These are phyloP conservation scores for Pinguiococcus pyrenoidosus DNA, from an alignment of 108 stramenopile species.

Conservation along the genomic window DNA sequence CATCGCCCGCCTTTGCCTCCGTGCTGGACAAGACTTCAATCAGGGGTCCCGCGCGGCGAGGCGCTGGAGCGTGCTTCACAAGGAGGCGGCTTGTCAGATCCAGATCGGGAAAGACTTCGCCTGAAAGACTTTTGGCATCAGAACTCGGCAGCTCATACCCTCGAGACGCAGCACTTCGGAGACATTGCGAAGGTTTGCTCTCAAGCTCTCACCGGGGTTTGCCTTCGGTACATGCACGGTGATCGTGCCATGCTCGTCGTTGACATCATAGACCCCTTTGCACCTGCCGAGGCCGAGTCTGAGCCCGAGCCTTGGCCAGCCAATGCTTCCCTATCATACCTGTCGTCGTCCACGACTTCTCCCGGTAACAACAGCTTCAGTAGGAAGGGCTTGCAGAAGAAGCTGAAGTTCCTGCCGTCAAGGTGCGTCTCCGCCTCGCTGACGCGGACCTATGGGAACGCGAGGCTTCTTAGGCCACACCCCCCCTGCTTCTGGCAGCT, in stretches of 20 bases:
- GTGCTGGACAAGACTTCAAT: not conserved
- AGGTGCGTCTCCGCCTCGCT: constrained; percentile 5
- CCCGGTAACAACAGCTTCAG: constrained; percentile 13
- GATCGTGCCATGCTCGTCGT: constrained; percentile 7
- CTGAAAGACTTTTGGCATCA: not conserved
- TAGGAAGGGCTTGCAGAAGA: constrained; percentile 19
- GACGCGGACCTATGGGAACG: constrained; percentile 12
- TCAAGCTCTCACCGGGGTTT: constrained; percentile 1
- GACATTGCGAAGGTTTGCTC: constrained; percentile 8
- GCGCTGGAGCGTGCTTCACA: not conserved
- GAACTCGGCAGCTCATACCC: no score
- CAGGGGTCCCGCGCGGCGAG: not conserved
- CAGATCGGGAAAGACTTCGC: no score
- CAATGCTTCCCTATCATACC: constrained; percentile 1
- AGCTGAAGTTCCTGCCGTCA: constrained; percentile 10
- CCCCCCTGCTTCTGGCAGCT: no score
- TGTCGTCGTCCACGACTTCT: constrained; percentile 7
- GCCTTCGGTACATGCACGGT: constrained; percentile 3
- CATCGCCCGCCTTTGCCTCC: not conserved
- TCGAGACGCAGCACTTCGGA: no score
- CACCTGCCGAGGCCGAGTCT: no score
- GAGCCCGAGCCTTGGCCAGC: no score
- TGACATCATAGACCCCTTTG: no score
- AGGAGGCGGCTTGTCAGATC: no score
- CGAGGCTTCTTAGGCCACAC: no score